A percentile compares a stretch with the other conserved stretches of the same genome.
Conservation (phyloP, 495 filamentous ascomycete species). For the Talaromyces nanjingensis region DNA sequence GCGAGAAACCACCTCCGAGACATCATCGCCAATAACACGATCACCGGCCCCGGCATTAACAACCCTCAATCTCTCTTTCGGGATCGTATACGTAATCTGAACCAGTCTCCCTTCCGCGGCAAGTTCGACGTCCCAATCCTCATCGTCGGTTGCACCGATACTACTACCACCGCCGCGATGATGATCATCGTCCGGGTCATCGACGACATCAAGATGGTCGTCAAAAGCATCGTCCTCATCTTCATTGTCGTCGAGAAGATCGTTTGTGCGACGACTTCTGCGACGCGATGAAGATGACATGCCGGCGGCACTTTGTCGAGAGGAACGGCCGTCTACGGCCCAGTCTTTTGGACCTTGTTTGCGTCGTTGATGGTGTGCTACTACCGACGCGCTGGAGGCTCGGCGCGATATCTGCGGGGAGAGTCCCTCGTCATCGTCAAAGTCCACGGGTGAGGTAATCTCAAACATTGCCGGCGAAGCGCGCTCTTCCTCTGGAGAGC, state of each 20-base stretch:
- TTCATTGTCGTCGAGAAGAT: slow-evolving; percentile 12
- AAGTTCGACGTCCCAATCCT: slow-evolving; percentile 86
- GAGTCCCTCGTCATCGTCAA: slow-evolving; percentile 4
- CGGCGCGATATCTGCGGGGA: slow-evolving; percentile 35
- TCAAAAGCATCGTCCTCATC: slow-evolving; percentile 8
- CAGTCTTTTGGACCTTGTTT: slow-evolving; percentile 54
- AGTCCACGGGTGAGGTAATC: not conserved
- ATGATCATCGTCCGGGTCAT: not conserved
- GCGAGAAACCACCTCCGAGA: not conserved
- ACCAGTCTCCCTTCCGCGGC: slow-evolving; percentile 74
- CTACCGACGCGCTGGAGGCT: slow-evolving; percentile 51
- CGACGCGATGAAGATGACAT: not conserved
- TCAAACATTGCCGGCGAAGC: not conserved
- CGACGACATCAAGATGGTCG: slow-evolving; percentile 39
- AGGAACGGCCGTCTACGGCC: slow-evolving; percentile 32
- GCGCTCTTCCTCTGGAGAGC: slow-evolving; percentile 7
- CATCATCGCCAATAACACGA: slow-evolving; percentile 6
- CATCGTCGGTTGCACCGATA: slow-evolving; percentile 34
- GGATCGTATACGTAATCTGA: slow-evolving; percentile 92
- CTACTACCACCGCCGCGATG: slow-evolving; percentile 13
- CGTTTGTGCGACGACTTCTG: not conserved
- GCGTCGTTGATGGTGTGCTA: slow-evolving; percentile 41
- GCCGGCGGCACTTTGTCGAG: not conserved
- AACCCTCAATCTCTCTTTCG: slow-evolving; percentile 73
- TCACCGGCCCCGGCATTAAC: slow-evolving; percentile 57